Percentiles rank a stretch among this genome's conserved stretches.
Conservation (phyloP, 306 rosid genomes). For the Luffa acutangula region DNA sequence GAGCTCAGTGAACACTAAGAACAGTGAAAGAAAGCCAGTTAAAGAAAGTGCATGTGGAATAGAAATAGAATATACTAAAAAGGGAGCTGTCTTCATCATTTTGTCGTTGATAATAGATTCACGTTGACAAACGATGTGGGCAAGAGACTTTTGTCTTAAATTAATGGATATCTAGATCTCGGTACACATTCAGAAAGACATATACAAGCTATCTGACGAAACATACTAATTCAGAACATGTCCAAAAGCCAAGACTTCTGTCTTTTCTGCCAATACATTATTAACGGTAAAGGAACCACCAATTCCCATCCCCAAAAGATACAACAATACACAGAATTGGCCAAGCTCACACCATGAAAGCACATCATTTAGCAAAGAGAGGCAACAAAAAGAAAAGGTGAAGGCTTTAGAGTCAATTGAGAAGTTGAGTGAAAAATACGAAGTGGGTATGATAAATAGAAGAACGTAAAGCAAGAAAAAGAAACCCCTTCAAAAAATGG, state of each 20-base stretch:
- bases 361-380: background rate
- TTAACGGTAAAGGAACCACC: background rate
- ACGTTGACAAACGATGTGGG: conserved; percentile 8
- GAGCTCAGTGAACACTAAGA: background rate
- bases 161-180: background rate
- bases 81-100: conserved; percentile 21
- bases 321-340: background rate
- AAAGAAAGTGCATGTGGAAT: conserved; percentile 34
- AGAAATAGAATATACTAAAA: conserved; percentile 36
- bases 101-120: conserved; percentile 14
- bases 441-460: background rate
- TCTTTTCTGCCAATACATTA: background rate
- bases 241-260: background rate
- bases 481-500: background rate
- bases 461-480: background rate
- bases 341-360: background rate
- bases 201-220: background rate
- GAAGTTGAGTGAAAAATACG: background rate
- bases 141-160: background rate
- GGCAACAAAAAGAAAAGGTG: background rate
- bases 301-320: background rate
- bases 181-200: background rate
- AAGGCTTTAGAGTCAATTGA: background rate
- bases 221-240: background rate
- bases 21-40: background rate